Percentiles rank a stretch among this genome's conserved stretches.
Conservation (phyloP, 139 green algal genomes). For the Chlamydomonas schloesseri region DNA sequence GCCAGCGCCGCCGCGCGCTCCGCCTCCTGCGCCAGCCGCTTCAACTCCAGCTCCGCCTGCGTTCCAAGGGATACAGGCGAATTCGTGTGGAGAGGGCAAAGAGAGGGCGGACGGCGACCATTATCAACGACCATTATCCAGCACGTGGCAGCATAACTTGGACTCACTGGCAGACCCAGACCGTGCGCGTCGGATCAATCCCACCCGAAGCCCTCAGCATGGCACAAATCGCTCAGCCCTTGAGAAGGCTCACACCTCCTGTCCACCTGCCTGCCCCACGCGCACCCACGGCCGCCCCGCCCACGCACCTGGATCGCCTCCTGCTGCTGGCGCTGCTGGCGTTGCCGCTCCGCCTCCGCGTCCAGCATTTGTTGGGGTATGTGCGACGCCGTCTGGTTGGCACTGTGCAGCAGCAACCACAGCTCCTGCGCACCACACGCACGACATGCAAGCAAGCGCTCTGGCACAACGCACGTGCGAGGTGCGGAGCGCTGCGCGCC, state of each 20-base stretch:
- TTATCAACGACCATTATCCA: no score
- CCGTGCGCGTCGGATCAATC: no score
- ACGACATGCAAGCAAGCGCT: not conserved
- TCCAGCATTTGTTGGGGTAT: constrained; percentile 91
- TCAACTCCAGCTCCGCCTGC: constrained; percentile 35
- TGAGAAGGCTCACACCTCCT: no score
- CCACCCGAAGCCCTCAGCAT: no score
- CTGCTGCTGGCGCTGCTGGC: constrained; percentile 63
- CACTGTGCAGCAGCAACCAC: constrained; percentile 85
- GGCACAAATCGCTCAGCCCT: no score
- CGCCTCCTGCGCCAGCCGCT: constrained; percentile 27
- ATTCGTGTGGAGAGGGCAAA: no score
- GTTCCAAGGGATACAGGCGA: no score
- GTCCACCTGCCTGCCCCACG: no score
- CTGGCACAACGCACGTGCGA: no score
- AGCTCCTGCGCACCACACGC: constrained; percentile 78
- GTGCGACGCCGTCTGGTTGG: constrained; percentile 72
- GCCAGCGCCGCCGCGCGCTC: constrained; percentile 20
- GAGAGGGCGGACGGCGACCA: not conserved
- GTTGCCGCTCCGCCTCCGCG: constrained; percentile 79
- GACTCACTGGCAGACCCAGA: no score
- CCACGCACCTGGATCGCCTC: constrained; percentile 65
- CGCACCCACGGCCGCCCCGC: not conserved
- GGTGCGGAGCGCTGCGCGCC: no score
- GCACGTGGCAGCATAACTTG: no score